Evolutionary conservation across 2,329 filamentous ascomycete species (phyloP).

Genomic region (Diplodia scrobiculata): DNA sequence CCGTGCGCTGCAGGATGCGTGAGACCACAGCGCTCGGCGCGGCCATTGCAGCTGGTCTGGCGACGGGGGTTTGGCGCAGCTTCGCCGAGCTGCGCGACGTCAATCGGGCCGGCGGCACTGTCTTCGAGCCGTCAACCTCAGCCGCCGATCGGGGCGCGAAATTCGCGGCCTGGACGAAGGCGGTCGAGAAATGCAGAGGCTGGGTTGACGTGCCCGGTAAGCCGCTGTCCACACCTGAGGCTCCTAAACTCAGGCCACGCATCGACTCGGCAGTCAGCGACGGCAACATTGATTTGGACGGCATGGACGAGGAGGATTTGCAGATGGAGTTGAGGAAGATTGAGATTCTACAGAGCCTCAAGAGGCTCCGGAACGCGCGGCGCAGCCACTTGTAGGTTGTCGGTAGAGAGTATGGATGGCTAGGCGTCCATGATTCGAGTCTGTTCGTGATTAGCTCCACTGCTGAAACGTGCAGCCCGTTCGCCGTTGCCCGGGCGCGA

Average conservation of each 20-base stretch:
- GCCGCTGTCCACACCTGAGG: background rate
- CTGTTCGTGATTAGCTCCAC: constrained; percentile 11
- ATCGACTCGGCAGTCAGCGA: constrained; percentile 19
- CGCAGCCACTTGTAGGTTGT: background rate
- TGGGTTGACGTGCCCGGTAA: constrained; percentile 54
- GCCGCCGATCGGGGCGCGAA: constrained; percentile 57
- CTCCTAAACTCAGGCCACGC: constrained; percentile 6
- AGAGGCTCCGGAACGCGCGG: constrained; percentile 1
- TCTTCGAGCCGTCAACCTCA: constrained; percentile 65
- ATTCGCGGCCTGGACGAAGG: constrained; percentile 69
- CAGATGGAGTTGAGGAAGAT: constrained; percentile 24
- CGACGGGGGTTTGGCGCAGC: constrained; percentile 70
- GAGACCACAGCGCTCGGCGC: constrained; percentile 87
- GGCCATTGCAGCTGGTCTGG: constrained; percentile 78
- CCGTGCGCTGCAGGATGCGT: constrained; percentile 67
- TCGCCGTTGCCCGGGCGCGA: constrained; percentile 3
- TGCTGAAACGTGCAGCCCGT: constrained; percentile 5
- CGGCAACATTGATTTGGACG: constrained; percentile 13
- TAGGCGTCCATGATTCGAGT: constrained; percentile 10
- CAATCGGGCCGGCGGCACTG: constrained; percentile 64
- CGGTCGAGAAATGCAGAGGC: constrained; percentile 71
- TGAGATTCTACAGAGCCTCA: constrained; percentile 25
- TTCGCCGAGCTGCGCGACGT: constrained; percentile 70
- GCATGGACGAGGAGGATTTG: constrained; percentile 24
- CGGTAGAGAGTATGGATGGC: background rate